Evolutionary conservation across 1,284 basidiomycete genomes (phyloP), one percentile per base, ranked within the genome.

Genomic region (Tausonia pullulans): DNA sequence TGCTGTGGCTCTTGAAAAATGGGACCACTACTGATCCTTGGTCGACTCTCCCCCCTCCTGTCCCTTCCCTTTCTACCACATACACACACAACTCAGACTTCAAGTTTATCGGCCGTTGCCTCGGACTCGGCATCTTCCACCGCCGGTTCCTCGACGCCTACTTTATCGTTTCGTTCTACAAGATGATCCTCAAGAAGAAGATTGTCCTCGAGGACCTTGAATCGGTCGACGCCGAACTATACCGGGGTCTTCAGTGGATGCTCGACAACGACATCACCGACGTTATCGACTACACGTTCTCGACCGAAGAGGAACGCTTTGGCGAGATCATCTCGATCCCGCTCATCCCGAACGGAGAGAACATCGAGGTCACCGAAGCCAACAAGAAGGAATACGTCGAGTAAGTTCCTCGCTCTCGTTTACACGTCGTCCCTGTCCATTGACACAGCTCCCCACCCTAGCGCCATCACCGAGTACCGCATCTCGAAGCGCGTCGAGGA

Each of bases 311-410:
- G 74, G 95, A 98, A 73, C 90, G 92, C 69, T 99, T 99, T 72
- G 96, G 96, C 68, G 94, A 98, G 79, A 84, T 94, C 70, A 87
- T 97, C 55, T 93, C 90, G 8, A 86, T 97, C 68, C 92, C 98
- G 66, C 83, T 99, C 72, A 94, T 88, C 79, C 84, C 89, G 14
- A 86, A 84, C 58, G 96, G 96, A 46, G 86, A 82, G 67, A 83
- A 91, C 64, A 79, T 95, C 45, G 79, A 87, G 3, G 93, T 99
- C 46, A 98, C 92, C 0, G 88, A 99, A 76, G 88, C 89, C 62
- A 99, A 98, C 83, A 99, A 99, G 84, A 92, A 90, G 80, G 96
- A 98, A 71, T 99, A 98, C 72, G 93, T 98, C 65, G 91, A 97
- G 76, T 80, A 68, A 70, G 78, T 73, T 8, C 5, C 27, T 27